phyloP scores from a whole-genome alignment of 2,329 filamentous ascomycete species.

The Monascus ruber region DNA sequence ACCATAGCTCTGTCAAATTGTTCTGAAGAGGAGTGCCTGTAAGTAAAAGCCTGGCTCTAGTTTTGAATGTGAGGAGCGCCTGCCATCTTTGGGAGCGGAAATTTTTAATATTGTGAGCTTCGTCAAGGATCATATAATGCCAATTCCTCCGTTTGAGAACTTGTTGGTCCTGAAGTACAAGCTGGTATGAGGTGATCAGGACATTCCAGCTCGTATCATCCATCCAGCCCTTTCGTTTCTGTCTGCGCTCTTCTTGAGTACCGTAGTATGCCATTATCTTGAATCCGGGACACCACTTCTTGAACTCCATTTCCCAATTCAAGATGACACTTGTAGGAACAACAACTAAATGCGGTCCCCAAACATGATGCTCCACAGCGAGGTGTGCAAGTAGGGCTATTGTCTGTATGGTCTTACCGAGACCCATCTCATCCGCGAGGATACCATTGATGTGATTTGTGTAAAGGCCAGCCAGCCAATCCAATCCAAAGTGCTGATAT shows the following conservation, averaged over 20 bases:
- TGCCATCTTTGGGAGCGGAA: slow-evolving; percentile 98
- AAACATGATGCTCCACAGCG: slow-evolving; percentile 78
- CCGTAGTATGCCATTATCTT: slow-evolving; percentile 97
- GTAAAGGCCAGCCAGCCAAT: slow-evolving; percentile 92
- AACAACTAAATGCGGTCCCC: slow-evolving; percentile 92
- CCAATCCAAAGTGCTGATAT: slow-evolving; percentile 93
- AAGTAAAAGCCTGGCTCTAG: slow-evolving; percentile 70
- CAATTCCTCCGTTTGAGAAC: slow-evolving; percentile 86
- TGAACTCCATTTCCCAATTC: slow-evolving; percentile 99
- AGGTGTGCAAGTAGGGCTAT: slow-evolving; percentile 88
- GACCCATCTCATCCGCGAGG: slow-evolving; percentile 93
- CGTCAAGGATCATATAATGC: slow-evolving; percentile 97
- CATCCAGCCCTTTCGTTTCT: slow-evolving; percentile 86
- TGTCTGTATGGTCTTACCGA: slow-evolving; percentile 97
- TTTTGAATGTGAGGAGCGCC: slow-evolving; percentile 86
- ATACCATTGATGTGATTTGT: slow-evolving; percentile 91
- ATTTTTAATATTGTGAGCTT: slow-evolving; percentile 99
- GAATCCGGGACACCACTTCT: slow-evolving; percentile 94
- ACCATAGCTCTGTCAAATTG: slow-evolving; percentile 94
- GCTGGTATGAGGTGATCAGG: slow-evolving; percentile 88
- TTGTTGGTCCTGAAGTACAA: slow-evolving; percentile 86
- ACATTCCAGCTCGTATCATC: slow-evolving; percentile 94
- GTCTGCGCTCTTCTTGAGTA: slow-evolving; percentile 78
- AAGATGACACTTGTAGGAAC: slow-evolving; percentile 97
- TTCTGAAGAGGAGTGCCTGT: slow-evolving; percentile 96